Conservation (phyloP, 176 grass and related monocot genomes). For the Aegilops umbellulata region DNA sequence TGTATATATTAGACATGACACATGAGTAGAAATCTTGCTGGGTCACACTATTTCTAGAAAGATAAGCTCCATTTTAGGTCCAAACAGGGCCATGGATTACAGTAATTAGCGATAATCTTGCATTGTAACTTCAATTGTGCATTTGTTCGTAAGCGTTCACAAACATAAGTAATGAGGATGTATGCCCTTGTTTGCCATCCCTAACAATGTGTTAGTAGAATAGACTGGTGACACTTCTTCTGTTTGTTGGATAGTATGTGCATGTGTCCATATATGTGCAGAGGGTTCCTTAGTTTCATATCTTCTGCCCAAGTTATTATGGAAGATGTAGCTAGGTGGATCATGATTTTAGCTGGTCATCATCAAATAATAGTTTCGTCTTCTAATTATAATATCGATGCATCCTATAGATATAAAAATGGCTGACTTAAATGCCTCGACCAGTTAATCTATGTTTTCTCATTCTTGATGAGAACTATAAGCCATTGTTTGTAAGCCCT, state of each 20-base stretch:
- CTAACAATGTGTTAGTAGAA: neutral
- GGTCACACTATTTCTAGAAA: neutral
- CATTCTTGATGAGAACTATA: neutral
- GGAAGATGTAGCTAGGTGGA: neutral
- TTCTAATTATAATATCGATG: neutral
- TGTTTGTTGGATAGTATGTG: neutral
- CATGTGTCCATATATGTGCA: slow-evolving; percentile 1
- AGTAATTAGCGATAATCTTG: neutral
- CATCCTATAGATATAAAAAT: neutral
- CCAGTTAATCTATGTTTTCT: neutral
- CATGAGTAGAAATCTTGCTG: neutral
- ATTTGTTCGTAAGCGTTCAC: neutral
- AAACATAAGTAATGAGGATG: neutral
- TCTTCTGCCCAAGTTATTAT: neutral
- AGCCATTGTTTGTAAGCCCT: neutral
- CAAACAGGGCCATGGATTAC: neutral
- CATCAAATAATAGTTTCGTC: neutral
- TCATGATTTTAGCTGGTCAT: neutral
- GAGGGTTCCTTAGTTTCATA: neutral
- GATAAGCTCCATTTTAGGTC: neutral
- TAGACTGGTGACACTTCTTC: neutral
- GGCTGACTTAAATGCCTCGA: neutral
- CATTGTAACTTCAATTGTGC: slow-evolving; percentile 1
- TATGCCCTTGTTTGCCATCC: neutral
- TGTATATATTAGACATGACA: neutral